Percentiles rank a stretch among this genome's conserved stretches.
These are phyloP conservation scores for Solanum hybrid DNA, from an alignment of 305 asterid species.

Conservation along the genomic window DNA sequence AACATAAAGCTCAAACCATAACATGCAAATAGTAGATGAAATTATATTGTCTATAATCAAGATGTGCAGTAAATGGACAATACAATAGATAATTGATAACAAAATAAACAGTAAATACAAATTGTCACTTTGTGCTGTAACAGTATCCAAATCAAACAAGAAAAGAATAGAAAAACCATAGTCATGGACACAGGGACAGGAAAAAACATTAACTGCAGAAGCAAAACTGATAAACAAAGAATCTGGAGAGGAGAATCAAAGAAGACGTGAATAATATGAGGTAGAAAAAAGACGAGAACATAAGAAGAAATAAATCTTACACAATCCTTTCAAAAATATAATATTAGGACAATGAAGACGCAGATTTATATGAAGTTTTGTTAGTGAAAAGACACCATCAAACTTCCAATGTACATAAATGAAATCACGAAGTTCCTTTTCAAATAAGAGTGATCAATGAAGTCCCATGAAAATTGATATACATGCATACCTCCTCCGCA, in stretches of 20 bases:
- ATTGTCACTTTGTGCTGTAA: not conserved
- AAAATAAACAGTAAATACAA: not conserved
- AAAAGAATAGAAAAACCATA: not conserved
- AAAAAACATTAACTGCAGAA: not conserved
- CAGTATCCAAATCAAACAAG: not conserved
- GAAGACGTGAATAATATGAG: not conserved
- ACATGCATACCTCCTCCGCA: slow-evolving; percentile 66
- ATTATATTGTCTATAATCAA: not conserved
- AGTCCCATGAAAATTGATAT: not conserved
- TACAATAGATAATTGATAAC: not conserved
- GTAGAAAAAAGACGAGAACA: not conserved
- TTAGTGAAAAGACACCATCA: not conserved
- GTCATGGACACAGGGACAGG: not conserved
- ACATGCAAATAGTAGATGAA: not conserved
- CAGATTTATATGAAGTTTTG: not conserved
- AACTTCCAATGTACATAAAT: not conserved
- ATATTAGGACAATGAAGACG: not conserved
- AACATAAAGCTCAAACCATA: not conserved
- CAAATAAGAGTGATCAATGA: not conserved
- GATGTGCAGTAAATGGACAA: not conserved
- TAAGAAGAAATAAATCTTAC: not conserved
- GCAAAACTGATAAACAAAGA: not conserved
- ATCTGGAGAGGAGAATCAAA: not conserved
- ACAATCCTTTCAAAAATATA: not conserved
- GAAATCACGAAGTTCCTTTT: not conserved